These are phyloP conservation scores for Botryosphaeria dothidea DNA, from an alignment of 2,329 filamentous ascomycete genomes.

Conservation along the genomic window DNA sequence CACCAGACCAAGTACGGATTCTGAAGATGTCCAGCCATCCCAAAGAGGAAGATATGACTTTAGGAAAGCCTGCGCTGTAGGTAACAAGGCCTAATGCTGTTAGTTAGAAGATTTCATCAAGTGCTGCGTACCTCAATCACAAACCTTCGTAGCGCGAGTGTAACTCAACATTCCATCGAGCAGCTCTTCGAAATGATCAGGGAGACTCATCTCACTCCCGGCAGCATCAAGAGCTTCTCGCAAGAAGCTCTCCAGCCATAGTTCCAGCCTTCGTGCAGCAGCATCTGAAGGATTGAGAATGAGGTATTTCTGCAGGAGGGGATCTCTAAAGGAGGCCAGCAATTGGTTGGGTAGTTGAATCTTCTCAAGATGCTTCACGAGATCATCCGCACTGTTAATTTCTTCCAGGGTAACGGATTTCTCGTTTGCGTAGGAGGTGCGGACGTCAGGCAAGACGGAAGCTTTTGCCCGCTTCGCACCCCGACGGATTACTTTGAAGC, in stretches of 20 bases:
- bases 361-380: slow-evolving; percentile 73
- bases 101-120: not conserved
- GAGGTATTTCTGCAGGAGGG: slow-evolving; percentile 74
- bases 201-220: slow-evolving; percentile 23
- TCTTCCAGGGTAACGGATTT: slow-evolving; percentile 65
- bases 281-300: slow-evolving; percentile 50
- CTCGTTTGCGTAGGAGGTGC: slow-evolving; percentile 66
- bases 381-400: slow-evolving; percentile 68
- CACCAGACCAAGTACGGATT: slow-evolving; percentile 58
- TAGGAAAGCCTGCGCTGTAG: slow-evolving; percentile 35
- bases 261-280: slow-evolving; percentile 31
- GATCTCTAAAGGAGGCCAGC: slow-evolving; percentile 73
- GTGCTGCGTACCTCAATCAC: slow-evolving; percentile 20
- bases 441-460: slow-evolving; percentile 63
- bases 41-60: slow-evolving; percentile 37
- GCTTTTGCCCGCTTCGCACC: slow-evolving; percentile 51
- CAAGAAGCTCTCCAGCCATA: slow-evolving; percentile 30
- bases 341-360: slow-evolving; percentile 82
- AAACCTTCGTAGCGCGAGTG: slow-evolving; percentile 37
- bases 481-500: slow-evolving; percentile 65
- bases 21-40: slow-evolving; percentile 35
- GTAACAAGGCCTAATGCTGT: slow-evolving; percentile 30
- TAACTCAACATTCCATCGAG: slow-evolving; percentile 35
- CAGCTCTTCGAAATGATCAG: slow-evolving; percentile 31
- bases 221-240: slow-evolving; percentile 4